Evolutionary conservation across 2,329 filamentous ascomycete genomes (phyloP), one percentile per base, ranked within the genome.

Genomic region (Phialophora tarda): DNA sequence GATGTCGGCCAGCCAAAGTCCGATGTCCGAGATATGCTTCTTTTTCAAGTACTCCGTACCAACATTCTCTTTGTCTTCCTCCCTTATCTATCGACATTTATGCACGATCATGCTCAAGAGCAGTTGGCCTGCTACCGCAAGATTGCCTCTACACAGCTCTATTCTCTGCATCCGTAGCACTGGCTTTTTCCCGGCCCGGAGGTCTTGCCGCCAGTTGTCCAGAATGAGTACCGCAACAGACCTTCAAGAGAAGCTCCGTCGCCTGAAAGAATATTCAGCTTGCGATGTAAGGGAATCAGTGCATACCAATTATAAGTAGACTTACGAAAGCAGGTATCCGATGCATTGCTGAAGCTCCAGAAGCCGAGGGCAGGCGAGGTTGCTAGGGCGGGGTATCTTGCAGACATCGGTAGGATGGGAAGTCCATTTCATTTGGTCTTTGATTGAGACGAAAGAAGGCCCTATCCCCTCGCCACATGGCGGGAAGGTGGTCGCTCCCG

Each of bases 331-430:
- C 60, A 91, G 82, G 81, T 92, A 67, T 91, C 90, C 11, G 90
- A 93, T 76, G 89, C 89, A 5, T 83, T 93, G 1, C 82, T 91
- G 63, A 91, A 89, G 73, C 82, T 93, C 56, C 84, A 89, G 66
- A 78, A 78, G 54, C 68, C 72, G 4, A 70, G 75, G 5, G 62
- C 73, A 28, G 78, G 77, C 11, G 67, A 71, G 23, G 84, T 89
- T 8, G 83, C 88, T 11, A 83, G 85, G 55, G 89, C 88, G 28
- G 90, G 91, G 62, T 88, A 88, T 74, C 78, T 93, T 44, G 80
- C 87, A 44, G 89, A 92, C 74, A 81, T 88, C 60, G 74, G 85
- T 87, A 75, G 71, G 75, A 30, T 59, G 2, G 24, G n/a, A 41
- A 44, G 17, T 48, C 50, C 44, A 48, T 38, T 12, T 26, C 17